Percentiles rank a stretch among this genome's conserved stretches.
These are phyloP conservation scores for Thinopyrum obtusiflorum DNA, from an alignment of 202 grass and related monocot genomes.

Conservation along the genomic window DNA sequence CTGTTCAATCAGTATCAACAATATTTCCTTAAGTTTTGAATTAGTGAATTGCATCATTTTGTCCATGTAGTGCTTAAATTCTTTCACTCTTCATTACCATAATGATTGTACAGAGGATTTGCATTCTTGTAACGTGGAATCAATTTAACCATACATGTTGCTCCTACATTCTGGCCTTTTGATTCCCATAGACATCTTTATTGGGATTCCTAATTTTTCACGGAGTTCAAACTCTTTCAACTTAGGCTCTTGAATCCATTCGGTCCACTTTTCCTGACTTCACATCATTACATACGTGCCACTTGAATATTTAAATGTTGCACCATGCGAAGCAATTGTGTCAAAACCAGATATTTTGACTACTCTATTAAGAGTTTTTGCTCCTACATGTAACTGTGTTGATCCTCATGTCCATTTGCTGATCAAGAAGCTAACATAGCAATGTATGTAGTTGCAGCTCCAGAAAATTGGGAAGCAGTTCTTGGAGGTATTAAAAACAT, in stretches of 20 bases:
- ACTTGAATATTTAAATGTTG: neutral
- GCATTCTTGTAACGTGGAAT: neutral
- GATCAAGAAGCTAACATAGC: slow-evolving; percentile 6
- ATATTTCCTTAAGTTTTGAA: neutral
- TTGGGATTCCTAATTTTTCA: neutral
- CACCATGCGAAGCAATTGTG: neutral
- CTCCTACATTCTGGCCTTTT: neutral
- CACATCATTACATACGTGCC: neutral
- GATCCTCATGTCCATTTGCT: neutral
- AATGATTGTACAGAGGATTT: slow-evolving; percentile 6
- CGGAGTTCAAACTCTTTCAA: neutral
- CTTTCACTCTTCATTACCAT: neutral
- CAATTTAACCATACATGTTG: neutral
- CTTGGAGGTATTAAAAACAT: slow-evolving; percentile 89
- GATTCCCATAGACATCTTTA: neutral
- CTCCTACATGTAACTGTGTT: slow-evolving; percentile 5
- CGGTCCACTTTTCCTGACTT: neutral
- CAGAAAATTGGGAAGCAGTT: slow-evolving; percentile 76
- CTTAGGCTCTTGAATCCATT: neutral
- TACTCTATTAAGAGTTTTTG: neutral
- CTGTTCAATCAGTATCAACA: neutral
- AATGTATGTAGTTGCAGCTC: slow-evolving; percentile 46
- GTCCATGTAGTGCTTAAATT: neutral
- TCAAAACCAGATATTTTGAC: slow-evolving; percentile 6
- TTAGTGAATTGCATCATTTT: neutral